Conservation (phyloP, 2,329 filamentous ascomycete species). For the Verticillium zaregamsianum region DNA sequence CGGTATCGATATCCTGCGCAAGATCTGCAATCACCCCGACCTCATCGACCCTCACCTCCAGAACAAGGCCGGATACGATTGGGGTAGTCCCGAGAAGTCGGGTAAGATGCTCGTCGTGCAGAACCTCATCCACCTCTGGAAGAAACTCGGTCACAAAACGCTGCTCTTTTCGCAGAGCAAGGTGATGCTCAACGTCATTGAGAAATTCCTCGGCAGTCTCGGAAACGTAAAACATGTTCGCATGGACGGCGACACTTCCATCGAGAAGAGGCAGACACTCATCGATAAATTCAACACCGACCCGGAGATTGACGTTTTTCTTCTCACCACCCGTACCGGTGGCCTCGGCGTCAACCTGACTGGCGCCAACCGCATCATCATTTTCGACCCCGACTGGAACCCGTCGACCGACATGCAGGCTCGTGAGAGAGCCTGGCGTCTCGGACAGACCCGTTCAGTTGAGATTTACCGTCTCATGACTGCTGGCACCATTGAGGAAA, state of each 20-base stretch:
- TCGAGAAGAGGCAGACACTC: slow-evolving; percentile 81
- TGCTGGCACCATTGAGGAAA: slow-evolving; percentile 96
- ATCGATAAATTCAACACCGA: slow-evolving; percentile 91
- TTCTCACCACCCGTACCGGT: slow-evolving; percentile 93
- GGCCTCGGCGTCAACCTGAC: slow-evolving; percentile 93
- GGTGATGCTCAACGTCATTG: slow-evolving; percentile 92
- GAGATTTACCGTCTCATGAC: slow-evolving; percentile 98
- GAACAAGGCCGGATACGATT: slow-evolving; percentile 63
- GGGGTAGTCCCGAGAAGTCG: slow-evolving; percentile 74
- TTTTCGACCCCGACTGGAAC: slow-evolving; percentile 99
- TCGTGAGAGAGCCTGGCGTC: slow-evolving; percentile 88
- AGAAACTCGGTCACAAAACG: slow-evolving; percentile 84
- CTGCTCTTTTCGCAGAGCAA: slow-evolving; percentile 89
- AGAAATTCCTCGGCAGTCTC: slow-evolving; percentile 69
- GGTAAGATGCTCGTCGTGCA: slow-evolving; percentile 97
- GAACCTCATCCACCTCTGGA: slow-evolving; percentile 83
- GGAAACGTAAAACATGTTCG: slow-evolving; percentile 71
- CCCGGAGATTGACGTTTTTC: slow-evolving; percentile 76
- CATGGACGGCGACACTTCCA: slow-evolving; percentile 90
- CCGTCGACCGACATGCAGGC: slow-evolving; percentile 95
- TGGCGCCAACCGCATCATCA: slow-evolving; percentile 92
- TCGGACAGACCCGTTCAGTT: slow-evolving; percentile 92
- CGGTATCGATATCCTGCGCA: slow-evolving; percentile 87
- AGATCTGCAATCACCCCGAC: slow-evolving; percentile 98
- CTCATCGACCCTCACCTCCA: slow-evolving; percentile 61